Conservation (phyloP, 192 early-diverging fungal genomes). For the Backusella luteola region DNA sequence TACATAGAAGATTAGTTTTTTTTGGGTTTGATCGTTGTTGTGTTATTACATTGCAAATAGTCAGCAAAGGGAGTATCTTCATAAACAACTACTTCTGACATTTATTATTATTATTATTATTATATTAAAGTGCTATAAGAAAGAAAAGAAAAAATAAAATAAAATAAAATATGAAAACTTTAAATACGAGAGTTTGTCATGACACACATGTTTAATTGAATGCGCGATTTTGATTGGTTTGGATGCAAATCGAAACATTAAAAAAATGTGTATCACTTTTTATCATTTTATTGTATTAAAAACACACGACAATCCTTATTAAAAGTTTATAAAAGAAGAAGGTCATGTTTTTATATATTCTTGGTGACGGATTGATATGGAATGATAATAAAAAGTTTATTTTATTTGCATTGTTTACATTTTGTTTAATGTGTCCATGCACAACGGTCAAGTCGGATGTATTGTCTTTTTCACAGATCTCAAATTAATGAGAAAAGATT, state of each 20-base stretch:
- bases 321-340: too few relatives aligned
- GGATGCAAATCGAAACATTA: background rate
- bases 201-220: background rate
- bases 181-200: background rate
- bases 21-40: background rate
- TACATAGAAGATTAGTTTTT: background rate
- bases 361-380: too few relatives aligned
- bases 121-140: background rate
- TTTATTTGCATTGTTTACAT: too few relatives aligned
- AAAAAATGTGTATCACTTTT: background rate
- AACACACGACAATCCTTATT: too few relatives aligned
- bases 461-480: too few relatives aligned
- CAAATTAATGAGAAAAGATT: too few relatives aligned
- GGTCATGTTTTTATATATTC: too few relatives aligned
- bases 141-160: background rate
- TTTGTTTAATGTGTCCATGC: too few relatives aligned
- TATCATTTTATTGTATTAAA: too few relatives aligned
- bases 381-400: too few relatives aligned
- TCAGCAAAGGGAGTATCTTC: conserved; percentile 63
- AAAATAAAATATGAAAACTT: background rate
- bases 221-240: background rate
- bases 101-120: conserved; percentile 5
- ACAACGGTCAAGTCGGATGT: too few relatives aligned
- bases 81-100: conserved; percentile 60
- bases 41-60: conserved; percentile 52